Conservation (phyloP, 2,329 filamentous ascomycete species). For the Cladosporium sp. region DNA sequence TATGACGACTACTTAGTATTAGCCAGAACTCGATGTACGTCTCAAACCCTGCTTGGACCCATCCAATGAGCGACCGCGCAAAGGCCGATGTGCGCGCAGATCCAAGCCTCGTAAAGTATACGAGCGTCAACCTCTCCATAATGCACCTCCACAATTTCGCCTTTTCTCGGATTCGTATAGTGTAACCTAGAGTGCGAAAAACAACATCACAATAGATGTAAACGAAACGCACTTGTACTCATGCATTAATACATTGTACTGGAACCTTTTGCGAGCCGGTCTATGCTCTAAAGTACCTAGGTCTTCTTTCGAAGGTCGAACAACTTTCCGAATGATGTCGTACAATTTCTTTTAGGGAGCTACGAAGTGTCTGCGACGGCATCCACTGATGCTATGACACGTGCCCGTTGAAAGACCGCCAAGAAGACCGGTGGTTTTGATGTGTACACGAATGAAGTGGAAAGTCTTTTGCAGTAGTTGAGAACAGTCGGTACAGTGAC, state of each 20-base stretch:
- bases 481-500: no score
- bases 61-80: background rate
- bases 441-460: background rate
- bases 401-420: background rate
- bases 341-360: background rate
- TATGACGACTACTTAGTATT: background rate
- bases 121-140: background rate
- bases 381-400: background rate
- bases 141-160: background rate
- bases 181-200: background rate
- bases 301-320: background rate
- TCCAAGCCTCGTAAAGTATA: slow-evolving; percentile 1
- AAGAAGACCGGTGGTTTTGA: background rate
- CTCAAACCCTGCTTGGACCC: background rate
- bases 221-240: background rate
- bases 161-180: background rate
- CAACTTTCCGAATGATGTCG: background rate
- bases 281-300: background rate
- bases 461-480: background rate
- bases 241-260: background rate
- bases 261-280: background rate
- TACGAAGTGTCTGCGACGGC: background rate
- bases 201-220: background rate
- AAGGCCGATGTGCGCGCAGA: background rate
- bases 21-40: background rate